phyloP scores from a whole-genome alignment of 1,284 basidiomycete genomes.

The Tranzscheliella williamsii region DNA sequence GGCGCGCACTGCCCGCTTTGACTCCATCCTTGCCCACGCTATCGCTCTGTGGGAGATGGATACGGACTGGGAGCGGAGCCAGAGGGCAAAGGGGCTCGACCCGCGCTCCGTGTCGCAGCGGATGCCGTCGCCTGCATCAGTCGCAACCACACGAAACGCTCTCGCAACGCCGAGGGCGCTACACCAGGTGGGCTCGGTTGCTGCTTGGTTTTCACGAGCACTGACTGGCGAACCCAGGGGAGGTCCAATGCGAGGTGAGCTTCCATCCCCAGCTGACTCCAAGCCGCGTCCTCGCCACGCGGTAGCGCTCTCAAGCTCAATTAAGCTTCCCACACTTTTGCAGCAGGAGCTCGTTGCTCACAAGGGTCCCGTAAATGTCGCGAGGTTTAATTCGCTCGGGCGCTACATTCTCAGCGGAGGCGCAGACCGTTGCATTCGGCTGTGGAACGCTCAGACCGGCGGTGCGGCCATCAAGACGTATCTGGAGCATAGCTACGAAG shows the following conservation, averaged over 20 bases:
- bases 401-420: slow-evolving; percentile 90
- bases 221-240: slow-evolving; percentile 3
- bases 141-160: not conserved
- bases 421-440: slow-evolving; percentile 81
- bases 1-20: slow-evolving; percentile 23
- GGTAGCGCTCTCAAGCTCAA: slow-evolving; percentile 26
- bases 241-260: slow-evolving; percentile 27
- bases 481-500: slow-evolving; percentile 87
- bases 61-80: slow-evolving; percentile 36
- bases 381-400: slow-evolving; percentile 64
- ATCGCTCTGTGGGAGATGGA: slow-evolving; percentile 45
- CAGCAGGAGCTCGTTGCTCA: slow-evolving; percentile 38
- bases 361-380: slow-evolving; percentile 59
- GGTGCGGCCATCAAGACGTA: slow-evolving; percentile 72
- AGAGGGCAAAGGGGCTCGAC: slow-evolving; percentile 22
- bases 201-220: slow-evolving; percentile 21
- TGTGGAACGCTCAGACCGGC: slow-evolving; percentile 85
- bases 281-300: slow-evolving; percentile 12
- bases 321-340: slow-evolving; percentile 14
- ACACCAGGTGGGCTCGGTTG: not conserved
- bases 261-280: not conserved
- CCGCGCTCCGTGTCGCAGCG: slow-evolving; percentile 1
- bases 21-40: slow-evolving; percentile 34
- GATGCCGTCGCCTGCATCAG: not conserved
- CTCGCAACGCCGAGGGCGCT: not conserved